Conservation (phyloP, 2,329 filamentous ascomycete genomes). For the Plenodomus lindquistii region DNA sequence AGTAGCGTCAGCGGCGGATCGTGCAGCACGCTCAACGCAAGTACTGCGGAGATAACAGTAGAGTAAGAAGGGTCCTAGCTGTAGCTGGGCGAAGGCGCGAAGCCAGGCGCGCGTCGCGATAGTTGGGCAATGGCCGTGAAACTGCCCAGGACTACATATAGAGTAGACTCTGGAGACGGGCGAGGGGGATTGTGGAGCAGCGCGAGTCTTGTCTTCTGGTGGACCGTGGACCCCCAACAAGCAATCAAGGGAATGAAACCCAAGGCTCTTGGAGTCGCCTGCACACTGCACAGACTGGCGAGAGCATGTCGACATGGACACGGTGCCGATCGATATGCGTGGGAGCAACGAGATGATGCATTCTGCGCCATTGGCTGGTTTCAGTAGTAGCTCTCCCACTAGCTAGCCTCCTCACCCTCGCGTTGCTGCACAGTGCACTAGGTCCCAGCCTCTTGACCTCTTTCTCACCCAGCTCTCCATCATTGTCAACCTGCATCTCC, state of each 20-base stretch:
- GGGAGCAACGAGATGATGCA: slow-evolving; percentile 5
- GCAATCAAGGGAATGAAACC: neutral
- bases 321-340: neutral
- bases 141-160: no score
- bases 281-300: no score
- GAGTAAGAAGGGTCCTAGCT: no score
- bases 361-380: slow-evolving; percentile 12
- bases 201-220: no score
- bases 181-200: neutral
- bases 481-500: slow-evolving; percentile 4
- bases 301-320: neutral
- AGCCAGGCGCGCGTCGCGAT: no score
- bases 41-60: no score
- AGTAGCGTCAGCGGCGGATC: slow-evolving; percentile 23
- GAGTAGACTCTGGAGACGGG: no score
- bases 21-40: slow-evolving; percentile 8
- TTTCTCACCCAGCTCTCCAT: slow-evolving; percentile 5
- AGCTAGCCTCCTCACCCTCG: slow-evolving; percentile 12
- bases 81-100: no score
- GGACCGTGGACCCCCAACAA: neutral
- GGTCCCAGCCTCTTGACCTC: slow-evolving; percentile 10
- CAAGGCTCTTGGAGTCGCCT: neutral
- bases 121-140: no score
- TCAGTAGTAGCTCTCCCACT: slow-evolving; percentile 11
- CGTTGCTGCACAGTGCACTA: no score